These are phyloP conservation scores for Sonneratia alba DNA, from an alignment of 345 rosid species.

Conservation along the genomic window DNA sequence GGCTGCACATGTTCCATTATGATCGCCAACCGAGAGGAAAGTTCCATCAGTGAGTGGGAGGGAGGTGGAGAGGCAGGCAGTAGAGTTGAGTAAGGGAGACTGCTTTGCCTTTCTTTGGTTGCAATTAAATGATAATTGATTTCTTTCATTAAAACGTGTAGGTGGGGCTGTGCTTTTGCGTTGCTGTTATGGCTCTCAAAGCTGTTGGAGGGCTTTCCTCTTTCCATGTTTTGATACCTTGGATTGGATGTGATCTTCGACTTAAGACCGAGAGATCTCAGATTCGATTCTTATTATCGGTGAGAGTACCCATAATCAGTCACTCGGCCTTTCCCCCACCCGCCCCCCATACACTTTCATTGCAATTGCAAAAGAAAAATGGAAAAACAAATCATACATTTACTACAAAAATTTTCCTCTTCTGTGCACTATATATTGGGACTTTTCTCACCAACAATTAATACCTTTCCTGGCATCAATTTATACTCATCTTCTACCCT, in stretches of 20 bases:
- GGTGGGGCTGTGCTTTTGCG: conserved; percentile 24
- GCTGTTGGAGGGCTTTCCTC: neutral
- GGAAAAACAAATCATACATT: conserved; percentile 11
- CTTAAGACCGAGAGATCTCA: too few relatives aligned
- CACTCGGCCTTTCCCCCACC: too few relatives aligned
- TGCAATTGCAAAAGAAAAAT: conserved; percentile 14
- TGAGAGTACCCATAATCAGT: too few relatives aligned
- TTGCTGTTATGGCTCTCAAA: neutral
- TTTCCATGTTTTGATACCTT: conserved; percentile 7
- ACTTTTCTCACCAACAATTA: conserved; percentile 31
- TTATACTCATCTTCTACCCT: conserved; percentile 44
- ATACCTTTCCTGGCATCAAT: conserved; percentile 46
- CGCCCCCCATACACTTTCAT: neutral
- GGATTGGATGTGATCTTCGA: too few relatives aligned
- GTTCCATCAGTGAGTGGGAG: neutral
- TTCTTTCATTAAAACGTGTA: conserved; percentile 42
- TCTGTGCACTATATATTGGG: conserved; percentile 21
- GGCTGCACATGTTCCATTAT: too few relatives aligned
- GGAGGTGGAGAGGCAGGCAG: conserved; percentile 6
- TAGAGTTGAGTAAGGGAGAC: conserved; percentile 18
- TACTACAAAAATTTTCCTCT: conserved; percentile 23
- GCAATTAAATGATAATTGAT: conserved; percentile 54
- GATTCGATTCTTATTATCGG: too few relatives aligned
- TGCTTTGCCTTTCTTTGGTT: conserved; percentile 32
- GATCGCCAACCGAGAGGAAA: too few relatives aligned